Evolutionary conservation across 345 rosid species (phyloP).

Genomic region (Anastatica hierochuntica): DNA sequence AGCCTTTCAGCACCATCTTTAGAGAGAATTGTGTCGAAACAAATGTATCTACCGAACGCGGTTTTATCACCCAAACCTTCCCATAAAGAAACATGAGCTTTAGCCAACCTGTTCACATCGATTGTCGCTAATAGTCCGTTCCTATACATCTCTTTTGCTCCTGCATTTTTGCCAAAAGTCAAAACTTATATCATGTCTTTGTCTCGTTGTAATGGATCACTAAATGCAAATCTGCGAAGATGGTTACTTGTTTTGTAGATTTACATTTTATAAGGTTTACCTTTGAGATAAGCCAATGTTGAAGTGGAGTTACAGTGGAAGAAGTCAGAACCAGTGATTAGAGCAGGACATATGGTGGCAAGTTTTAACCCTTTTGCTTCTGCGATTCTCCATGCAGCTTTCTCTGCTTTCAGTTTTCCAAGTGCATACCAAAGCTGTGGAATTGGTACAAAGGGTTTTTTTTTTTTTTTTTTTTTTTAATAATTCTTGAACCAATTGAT

Average conservation of each 20-base stretch:
- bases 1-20: slow-evolving; percentile 35
- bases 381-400: slow-evolving; percentile 46
- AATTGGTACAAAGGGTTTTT: neutral
- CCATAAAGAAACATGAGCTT: slow-evolving; percentile 50
- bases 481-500: neutral
- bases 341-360: slow-evolving; percentile 57
- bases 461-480: too few species aligned
- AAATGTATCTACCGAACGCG: slow-evolving; percentile 56
- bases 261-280: too few species aligned
- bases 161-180: slow-evolving; percentile 9
- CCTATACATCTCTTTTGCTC: slow-evolving; percentile 44
- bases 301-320: slow-evolving; percentile 45
- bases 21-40: slow-evolving; percentile 52
- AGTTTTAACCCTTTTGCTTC: slow-evolving; percentile 43
- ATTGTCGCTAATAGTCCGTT: slow-evolving; percentile 52
- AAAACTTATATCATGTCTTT: slow-evolving; percentile 8
- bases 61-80: slow-evolving; percentile 47
- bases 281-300: slow-evolving; percentile 53
- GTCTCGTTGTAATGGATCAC: slow-evolving; percentile 16
- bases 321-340: slow-evolving; percentile 56
- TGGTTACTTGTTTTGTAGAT: too few species aligned
- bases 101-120: slow-evolving; percentile 49
- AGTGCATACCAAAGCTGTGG: slow-evolving; percentile 75
- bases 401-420: slow-evolving; percentile 89
- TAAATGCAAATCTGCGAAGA: too few species aligned